A percentile compares a stretch with the other conserved stretches of the same genome.
These are phyloP conservation scores for Yamadazyma akitaensis DNA, from an alignment of 805 yeast genomes.

Conservation along the genomic window DNA sequence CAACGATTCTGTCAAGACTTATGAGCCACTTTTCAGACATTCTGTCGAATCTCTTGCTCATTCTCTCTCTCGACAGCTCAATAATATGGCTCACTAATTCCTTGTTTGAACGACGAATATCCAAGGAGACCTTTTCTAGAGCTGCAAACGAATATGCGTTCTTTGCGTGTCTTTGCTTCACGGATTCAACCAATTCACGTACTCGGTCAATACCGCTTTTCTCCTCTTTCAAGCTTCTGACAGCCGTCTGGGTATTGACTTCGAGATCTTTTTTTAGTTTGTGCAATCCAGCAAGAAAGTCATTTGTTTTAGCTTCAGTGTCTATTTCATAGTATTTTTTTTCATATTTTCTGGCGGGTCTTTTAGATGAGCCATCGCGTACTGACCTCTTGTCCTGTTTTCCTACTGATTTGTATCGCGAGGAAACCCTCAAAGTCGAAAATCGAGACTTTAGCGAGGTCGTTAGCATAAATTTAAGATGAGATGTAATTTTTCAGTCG, in stretches of 20 bases:
- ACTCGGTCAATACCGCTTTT: not conserved
- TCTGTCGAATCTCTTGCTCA: conserved; percentile 16
- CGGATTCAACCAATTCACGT: not conserved
- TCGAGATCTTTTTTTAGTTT: not conserved
- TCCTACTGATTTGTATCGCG: not conserved
- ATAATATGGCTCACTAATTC: conserved; percentile 18
- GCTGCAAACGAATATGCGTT: not conserved
- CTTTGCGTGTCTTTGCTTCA: not conserved
- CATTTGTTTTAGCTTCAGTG: not conserved
- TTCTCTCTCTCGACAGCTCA: conserved; percentile 17
- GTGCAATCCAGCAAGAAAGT: not conserved
- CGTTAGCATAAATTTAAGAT: not conserved
- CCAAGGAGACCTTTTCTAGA: conserved; percentile 20
- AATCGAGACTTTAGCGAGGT: not conserved
- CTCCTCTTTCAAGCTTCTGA: not conserved
- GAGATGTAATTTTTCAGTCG: not conserved
- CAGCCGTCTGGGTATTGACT: not conserved
- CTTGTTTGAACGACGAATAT: conserved; percentile 19
- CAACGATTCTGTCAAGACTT: conserved; percentile 2
- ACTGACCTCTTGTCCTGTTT: no score
- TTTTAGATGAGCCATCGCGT: no score
- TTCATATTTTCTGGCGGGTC: not conserved
- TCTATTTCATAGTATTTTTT: not conserved
- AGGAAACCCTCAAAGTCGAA: not conserved
- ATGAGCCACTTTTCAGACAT: conserved; percentile 21